Percentiles rank a stretch among this genome's conserved stretches.
phyloP scores from a whole-genome alignment of 768 basidiomycete species.

The Termitomyces heimii region DNA sequence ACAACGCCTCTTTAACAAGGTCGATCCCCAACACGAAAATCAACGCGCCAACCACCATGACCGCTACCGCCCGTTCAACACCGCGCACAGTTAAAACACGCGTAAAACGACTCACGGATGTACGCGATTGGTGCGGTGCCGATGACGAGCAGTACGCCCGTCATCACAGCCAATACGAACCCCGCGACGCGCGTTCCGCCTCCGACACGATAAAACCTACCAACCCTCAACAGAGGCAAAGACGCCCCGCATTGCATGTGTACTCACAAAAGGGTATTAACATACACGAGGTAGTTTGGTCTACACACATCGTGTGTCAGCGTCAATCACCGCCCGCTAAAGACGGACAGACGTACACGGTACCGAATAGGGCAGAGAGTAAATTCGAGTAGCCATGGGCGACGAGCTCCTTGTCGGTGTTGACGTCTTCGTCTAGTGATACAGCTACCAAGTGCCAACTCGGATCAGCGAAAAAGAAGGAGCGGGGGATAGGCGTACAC shows the following conservation, averaged over 20 bases:
- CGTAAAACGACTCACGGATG: constrained; percentile 86
- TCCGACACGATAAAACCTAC: constrained; percentile 82
- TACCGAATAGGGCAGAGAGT: constrained; percentile 71
- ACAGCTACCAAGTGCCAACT: constrained; percentile 47
- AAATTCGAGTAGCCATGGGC: constrained; percentile 92
- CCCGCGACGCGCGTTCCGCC: constrained; percentile 82
- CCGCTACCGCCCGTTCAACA: constrained; percentile 40
- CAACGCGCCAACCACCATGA: constrained; percentile 86
- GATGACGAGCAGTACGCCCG: constrained; percentile 62
- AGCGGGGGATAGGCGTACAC: constrained; percentile 33
- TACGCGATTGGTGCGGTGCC: constrained; percentile 90
- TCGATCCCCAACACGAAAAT: constrained; percentile 95
- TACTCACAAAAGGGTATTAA: constrained; percentile 71
- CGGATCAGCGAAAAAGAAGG: neutral
- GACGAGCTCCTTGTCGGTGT: constrained; percentile 89
- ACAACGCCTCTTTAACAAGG: constrained; percentile 90
- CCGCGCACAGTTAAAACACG: too few relatives aligned
- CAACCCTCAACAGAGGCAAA: too few relatives aligned
- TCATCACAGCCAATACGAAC: constrained; percentile 77
- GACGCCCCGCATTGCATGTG: too few relatives aligned
- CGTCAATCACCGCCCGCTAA: too few relatives aligned
- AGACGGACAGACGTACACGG: constrained; percentile 74
- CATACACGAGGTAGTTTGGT: constrained; percentile 85
- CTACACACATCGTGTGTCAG: too few relatives aligned
- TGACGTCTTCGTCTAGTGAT: constrained; percentile 80